Evolutionary conservation across 306 rosid species (phyloP).

Genomic region (Lotus japonicus): DNA sequence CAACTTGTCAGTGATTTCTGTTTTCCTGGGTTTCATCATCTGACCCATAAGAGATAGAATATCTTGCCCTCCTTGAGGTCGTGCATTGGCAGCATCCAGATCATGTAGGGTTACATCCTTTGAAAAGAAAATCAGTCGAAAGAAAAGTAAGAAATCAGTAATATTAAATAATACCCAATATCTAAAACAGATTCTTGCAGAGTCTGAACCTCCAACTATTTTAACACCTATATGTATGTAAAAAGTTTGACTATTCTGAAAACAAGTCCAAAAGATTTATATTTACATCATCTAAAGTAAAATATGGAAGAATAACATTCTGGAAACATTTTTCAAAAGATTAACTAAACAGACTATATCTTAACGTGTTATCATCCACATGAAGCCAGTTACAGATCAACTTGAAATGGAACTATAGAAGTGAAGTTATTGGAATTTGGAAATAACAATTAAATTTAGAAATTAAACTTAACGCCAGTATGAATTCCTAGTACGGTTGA

Average conservation of each 20-base stretch:
- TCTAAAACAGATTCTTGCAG: background rate
- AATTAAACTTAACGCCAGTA: background rate
- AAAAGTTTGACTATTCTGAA: background rate
- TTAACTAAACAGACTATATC: background rate
- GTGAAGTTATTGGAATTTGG: background rate
- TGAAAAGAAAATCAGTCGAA: background rate
- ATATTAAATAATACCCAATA: background rate
- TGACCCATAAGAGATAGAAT: slow-evolving; percentile 95
- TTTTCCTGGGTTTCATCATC: slow-evolving; percentile 98
- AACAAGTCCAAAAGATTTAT: background rate
- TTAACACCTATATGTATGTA: too few relatives aligned
- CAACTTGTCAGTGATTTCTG: slow-evolving; percentile 89
- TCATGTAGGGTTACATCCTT: slow-evolving; percentile 93
- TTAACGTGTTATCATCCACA: background rate
- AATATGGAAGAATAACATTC: too few relatives aligned
- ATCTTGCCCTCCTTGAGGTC: slow-evolving; percentile 98
- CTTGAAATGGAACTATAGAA: background rate
- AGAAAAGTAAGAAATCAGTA: slow-evolving; percentile 7
- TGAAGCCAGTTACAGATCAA: too few relatives aligned
- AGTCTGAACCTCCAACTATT: too few relatives aligned
- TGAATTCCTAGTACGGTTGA: background rate
- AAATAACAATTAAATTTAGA: background rate
- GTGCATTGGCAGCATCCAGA: slow-evolving; percentile 83
- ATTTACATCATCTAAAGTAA: too few relatives aligned
- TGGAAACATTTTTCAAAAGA: background rate